These are phyloP conservation scores for Hippophae rhamnoides DNA, from an alignment of 306 rosid genomes.

Conservation along the genomic window DNA sequence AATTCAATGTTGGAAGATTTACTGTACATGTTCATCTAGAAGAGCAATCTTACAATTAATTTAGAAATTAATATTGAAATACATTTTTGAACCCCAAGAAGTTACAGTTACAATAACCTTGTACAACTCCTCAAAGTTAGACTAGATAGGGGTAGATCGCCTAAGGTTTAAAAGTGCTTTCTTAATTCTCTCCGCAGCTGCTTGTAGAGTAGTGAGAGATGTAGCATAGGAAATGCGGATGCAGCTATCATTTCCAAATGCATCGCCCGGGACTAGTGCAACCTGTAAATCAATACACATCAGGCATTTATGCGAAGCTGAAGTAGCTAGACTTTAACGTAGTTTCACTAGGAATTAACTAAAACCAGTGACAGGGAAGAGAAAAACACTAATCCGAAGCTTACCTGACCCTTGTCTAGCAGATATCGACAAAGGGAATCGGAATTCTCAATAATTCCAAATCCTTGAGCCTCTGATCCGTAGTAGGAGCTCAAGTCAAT, in stretches of 20 bases:
- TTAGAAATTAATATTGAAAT: too few relatives aligned
- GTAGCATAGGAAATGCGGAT: constrained; percentile 85
- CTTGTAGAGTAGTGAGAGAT: constrained; percentile 42
- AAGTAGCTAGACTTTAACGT: background rate
- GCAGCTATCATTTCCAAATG: constrained; percentile 81
- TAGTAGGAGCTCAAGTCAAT: constrained; percentile 75
- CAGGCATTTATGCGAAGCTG: constrained; percentile 5
- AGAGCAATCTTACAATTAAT: too few relatives aligned
- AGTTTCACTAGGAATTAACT: background rate
- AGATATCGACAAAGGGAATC: constrained; percentile 78
- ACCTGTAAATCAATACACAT: constrained; percentile 45
- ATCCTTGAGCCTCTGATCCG: constrained; percentile 75
- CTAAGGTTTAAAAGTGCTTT: too few relatives aligned
- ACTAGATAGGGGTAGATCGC: too few relatives aligned
- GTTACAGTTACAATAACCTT: too few relatives aligned
- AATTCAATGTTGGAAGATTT: too few relatives aligned
- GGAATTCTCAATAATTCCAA: constrained; percentile 66
- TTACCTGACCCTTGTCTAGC: constrained; percentile 85
- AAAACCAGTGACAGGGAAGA: background rate
- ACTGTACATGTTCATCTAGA: too few relatives aligned
- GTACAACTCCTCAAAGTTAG: too few relatives aligned
- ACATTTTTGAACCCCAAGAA: too few relatives aligned
- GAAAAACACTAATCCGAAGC: background rate
- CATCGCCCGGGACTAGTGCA: constrained; percentile 89
- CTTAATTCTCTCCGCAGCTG: too few relatives aligned